Percentiles rank a stretch among this genome's conserved stretches.
These are phyloP conservation scores for Hortiboletus rubellus DNA, from an alignment of 1,284 basidiomycete genomes.

Conservation along the genomic window DNA sequence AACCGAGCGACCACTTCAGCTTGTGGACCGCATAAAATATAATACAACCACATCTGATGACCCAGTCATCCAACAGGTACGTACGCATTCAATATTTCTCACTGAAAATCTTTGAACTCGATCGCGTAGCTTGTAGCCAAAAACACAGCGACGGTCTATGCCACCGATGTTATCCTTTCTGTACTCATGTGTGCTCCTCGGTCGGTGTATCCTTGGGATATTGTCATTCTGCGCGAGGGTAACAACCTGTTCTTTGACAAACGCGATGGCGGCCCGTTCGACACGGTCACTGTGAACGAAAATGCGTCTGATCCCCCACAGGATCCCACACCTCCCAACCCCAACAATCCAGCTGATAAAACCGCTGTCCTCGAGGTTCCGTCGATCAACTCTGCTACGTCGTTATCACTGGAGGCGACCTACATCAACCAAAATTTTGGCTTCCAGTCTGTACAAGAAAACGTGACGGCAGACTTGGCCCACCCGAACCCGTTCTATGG, in stretches of 20 bases:
- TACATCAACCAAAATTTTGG: conserved; percentile 99
- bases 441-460: conserved; percentile 91
- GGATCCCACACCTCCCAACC: conserved; percentile 77
- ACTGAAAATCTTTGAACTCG: conserved; percentile 8
- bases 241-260: conserved; percentile 98
- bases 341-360: conserved; percentile 73
- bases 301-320: conserved; percentile 95
- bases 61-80: conserved; percentile 87
- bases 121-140: conserved; percentile 68
- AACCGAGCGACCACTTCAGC: conserved; percentile 86
- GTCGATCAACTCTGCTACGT: conserved; percentile 91
- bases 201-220: conserved; percentile 99
- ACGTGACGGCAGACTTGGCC: conserved; percentile 66
- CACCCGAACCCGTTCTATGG: conserved; percentile 97
- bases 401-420: conserved; percentile 94
- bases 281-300: conserved; percentile 98
- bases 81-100: conserved; percentile 16
- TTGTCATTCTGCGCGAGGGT: conserved; percentile 92
- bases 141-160: conserved; percentile 84
- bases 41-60: conserved; percentile 98
- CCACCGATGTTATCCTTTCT: conserved; percentile 94
- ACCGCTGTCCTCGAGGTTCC: conserved; percentile 60
- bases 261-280: conserved; percentile 95
- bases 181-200: conserved; percentile 96
- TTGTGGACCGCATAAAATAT: conserved; percentile 95